Evolutionary conservation across 495 filamentous ascomycete genomes (phyloP).

Genomic region (Pseudomonodictys pantanalensis): DNA sequence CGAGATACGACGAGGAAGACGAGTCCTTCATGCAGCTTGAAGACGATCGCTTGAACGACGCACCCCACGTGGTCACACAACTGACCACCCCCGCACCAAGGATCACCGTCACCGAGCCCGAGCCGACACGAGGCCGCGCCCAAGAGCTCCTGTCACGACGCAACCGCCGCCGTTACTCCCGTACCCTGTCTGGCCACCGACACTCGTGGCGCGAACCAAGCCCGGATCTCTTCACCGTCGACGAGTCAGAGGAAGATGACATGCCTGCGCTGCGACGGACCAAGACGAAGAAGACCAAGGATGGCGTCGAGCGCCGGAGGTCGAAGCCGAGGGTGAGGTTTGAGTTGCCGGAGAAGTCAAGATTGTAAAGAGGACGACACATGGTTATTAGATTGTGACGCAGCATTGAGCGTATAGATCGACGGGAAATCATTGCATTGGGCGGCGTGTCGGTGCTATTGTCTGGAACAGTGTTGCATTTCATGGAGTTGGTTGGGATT

Average conservation of each 20-base stretch:
- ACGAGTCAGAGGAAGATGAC: constrained; percentile 37
- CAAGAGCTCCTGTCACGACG: constrained; percentile 26
- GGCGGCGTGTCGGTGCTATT: constrained; percentile 3
- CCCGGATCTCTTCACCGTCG: constrained; percentile 42
- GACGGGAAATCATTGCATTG: constrained; percentile 7
- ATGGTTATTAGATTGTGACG: constrained; percentile 1
- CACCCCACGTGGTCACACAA: constrained; percentile 14
- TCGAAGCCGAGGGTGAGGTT: constrained; percentile 5
- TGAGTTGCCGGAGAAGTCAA: constrained; percentile 24
- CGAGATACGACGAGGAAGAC: constrained; percentile 19
- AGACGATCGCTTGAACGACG: constrained; percentile 25
- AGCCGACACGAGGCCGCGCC: constrained; percentile 36
- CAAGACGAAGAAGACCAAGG: constrained; percentile 25
- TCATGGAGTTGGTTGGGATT: background rate
- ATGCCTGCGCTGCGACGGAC: background rate
- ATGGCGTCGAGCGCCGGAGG: constrained; percentile 32
- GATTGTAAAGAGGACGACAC: constrained; percentile 19
- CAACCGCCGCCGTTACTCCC: constrained; percentile 21
- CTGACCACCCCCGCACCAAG: constrained; percentile 34
- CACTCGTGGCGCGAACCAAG: constrained; percentile 46
- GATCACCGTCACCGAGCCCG: constrained; percentile 29
- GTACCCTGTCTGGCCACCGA: constrained; percentile 40
- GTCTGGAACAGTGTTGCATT: background rate
- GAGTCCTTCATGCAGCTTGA: constrained; percentile 33
- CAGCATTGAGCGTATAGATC: background rate